Conservation (phyloP, 768 basidiomycete genomes). For the Termitomyces sp. region DNA sequence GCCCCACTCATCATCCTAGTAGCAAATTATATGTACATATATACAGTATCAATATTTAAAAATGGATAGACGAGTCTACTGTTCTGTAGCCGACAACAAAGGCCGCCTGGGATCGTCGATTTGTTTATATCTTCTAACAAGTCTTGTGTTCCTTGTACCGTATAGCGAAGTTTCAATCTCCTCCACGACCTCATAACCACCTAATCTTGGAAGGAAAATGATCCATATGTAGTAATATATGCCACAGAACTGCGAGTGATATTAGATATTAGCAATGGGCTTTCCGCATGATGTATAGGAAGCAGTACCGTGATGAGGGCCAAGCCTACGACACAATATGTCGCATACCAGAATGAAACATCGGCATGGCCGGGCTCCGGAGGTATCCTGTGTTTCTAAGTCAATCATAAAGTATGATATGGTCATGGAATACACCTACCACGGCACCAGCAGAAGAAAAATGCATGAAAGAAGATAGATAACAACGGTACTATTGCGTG, state of each 20-base stretch:
- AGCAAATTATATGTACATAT: neutral
- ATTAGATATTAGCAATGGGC: neutral
- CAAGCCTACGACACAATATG: constrained; percentile 29
- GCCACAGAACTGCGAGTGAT: constrained; percentile 22
- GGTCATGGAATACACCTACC: constrained; percentile 15
- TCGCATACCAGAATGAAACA: constrained; percentile 38
- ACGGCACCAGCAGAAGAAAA: constrained; percentile 29
- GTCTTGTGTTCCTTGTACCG: constrained; percentile 28
- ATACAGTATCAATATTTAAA: neutral
- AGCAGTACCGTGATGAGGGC: constrained; percentile 22
- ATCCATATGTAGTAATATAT: constrained; percentile 42
- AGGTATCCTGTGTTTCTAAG: constrained; percentile 23
- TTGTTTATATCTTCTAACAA: constrained; percentile 29
- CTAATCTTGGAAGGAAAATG: constrained; percentile 35
- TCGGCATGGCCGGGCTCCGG: constrained; percentile 32
- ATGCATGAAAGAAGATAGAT: constrained; percentile 25
- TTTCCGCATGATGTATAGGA: neutral
- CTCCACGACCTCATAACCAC: constrained; percentile 44
- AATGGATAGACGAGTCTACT: neutral
- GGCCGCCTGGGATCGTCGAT: constrained; percentile 6
- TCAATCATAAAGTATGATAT: neutral
- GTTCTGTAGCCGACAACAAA: constrained; percentile 5
- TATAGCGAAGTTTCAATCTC: constrained; percentile 40
- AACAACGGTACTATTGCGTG: constrained; percentile 20
- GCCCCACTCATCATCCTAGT: neutral